Evolutionary conservation across 2,329 filamentous ascomycete species (phyloP).

Genomic region (Penicillium paneum): DNA sequence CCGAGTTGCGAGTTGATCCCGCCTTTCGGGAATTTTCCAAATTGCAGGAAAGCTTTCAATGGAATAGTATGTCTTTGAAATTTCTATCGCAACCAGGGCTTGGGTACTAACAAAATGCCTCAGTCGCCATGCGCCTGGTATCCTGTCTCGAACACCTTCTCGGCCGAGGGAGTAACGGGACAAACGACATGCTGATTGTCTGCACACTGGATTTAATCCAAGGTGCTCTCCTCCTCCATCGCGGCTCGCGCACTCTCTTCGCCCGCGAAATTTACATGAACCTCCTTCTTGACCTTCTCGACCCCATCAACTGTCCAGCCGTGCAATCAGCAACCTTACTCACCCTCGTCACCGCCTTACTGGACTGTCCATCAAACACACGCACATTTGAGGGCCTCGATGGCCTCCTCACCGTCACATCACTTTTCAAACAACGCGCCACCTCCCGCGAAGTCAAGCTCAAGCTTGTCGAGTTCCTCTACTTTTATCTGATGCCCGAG

Average conservation of each 20-base stretch:
- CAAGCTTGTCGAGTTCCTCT: slow-evolving; percentile 94
- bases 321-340: slow-evolving; percentile 89
- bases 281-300: slow-evolving; percentile 88
- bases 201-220: slow-evolving; percentile 85
- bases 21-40: slow-evolving; percentile 96
- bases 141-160: slow-evolving; percentile 81
- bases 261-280: slow-evolving; percentile 93
- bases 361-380: slow-evolving; percentile 82
- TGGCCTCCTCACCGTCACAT: slow-evolving; percentile 85
- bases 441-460: slow-evolving; percentile 88
- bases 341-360: slow-evolving; percentile 81
- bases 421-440: slow-evolving; percentile 82
- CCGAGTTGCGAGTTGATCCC: slow-evolving; percentile 72
- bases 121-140: slow-evolving; percentile 78
- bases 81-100: background rate
- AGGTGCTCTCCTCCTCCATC: slow-evolving; percentile 81
- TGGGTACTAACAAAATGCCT: slow-evolving; percentile 1
- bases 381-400: slow-evolving; percentile 90
- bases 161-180: slow-evolving; percentile 74
- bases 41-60: slow-evolving; percentile 94
- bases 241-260: slow-evolving; percentile 83
- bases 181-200: slow-evolving; percentile 84
- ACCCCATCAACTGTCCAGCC: slow-evolving; percentile 84
- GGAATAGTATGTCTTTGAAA: slow-evolving; percentile 63
- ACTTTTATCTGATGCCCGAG: slow-evolving; percentile 98